Conservation (phyloP, 192 early-diverging fungal genomes). For the Kickxella alabastrina region DNA sequence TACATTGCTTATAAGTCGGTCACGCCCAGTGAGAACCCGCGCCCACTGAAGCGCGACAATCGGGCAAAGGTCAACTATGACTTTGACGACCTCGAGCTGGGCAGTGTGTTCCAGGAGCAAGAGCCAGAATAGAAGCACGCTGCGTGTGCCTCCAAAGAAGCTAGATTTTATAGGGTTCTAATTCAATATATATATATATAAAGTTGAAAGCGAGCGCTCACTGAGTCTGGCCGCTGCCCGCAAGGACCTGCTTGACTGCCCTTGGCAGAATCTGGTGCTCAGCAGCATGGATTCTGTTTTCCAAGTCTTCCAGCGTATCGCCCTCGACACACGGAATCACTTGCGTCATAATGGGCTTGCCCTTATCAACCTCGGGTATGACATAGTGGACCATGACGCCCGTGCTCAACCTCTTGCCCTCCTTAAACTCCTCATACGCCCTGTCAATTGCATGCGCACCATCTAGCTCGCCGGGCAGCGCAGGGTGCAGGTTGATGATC, state of each 20-base stretch:
- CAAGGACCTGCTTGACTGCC: conserved; percentile 54
- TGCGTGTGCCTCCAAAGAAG: no score
- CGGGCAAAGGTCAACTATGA: conserved; percentile 33
- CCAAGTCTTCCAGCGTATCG: conserved; percentile 79
- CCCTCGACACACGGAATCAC: conserved; percentile 70
- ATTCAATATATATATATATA: no score
- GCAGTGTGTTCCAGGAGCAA: conserved; percentile 10
- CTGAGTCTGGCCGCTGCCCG: no score
- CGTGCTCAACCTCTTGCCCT: conserved; percentile 67
- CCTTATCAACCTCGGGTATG: conserved; percentile 93
- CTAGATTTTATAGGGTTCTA: no score
- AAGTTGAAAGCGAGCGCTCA: no score
- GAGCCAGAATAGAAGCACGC: background rate
- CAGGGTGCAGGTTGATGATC: conserved; percentile 96
- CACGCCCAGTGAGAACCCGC: conserved; percentile 6
- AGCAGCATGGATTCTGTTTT: conserved; percentile 81
- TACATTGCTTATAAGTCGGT: conserved; percentile 59
- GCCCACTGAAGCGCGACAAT: conserved; percentile 11
- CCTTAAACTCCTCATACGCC: conserved; percentile 82
- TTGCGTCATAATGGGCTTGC: conserved; percentile 78
- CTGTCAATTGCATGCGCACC: conserved; percentile 95
- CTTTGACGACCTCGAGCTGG: conserved; percentile 31
- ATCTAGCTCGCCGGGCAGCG: conserved; percentile 93
- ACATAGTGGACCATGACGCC: conserved; percentile 94
- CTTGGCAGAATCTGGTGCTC: conserved; percentile 89